A percentile compares a stretch with the other conserved stretches of the same genome.
phyloP scores from a whole-genome alignment of 208 protist species.

The Leishmania braziliensis region DNA sequence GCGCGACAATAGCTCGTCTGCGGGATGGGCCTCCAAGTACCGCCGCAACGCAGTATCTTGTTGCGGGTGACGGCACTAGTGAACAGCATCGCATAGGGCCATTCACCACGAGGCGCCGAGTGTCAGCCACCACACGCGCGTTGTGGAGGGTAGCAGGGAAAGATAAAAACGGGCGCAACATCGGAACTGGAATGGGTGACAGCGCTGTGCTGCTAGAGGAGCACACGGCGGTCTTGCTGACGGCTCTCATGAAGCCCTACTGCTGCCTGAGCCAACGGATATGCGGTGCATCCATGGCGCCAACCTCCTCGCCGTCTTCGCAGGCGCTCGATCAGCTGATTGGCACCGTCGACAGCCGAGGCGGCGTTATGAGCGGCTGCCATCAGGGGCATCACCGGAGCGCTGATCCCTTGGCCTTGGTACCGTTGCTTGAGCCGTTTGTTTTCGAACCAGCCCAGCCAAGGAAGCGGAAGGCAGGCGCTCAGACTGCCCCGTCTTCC shows the following conservation, averaged over 20 bases:
- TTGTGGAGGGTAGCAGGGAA: not conserved
- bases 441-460: not conserved
- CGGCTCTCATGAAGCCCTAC: conserved; percentile 28
- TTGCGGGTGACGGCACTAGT: not conserved
- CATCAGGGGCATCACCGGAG: not conserved
- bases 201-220: conserved; percentile 3
- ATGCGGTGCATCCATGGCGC: not conserved
- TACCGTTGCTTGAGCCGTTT: not conserved
- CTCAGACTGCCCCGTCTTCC: not conserved
- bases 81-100: not conserved
- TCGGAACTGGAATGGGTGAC: conserved; percentile 5
- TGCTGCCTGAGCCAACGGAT: not conserved
- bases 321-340: no score
- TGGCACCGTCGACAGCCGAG: not conserved
- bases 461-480: not conserved
- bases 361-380: not conserved
- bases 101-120: not conserved
- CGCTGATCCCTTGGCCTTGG: not conserved
- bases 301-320: not conserved
- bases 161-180: conserved; percentile 3
- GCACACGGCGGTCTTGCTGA: conserved; percentile 15
- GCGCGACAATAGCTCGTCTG: not conserved
- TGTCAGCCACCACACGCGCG: not conserved
- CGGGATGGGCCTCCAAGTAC: not conserved
- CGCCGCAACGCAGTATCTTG: not conserved